Conservation (phyloP, 2,329 filamentous ascomycete genomes). For the Albophoma yamanashiensis region DNA sequence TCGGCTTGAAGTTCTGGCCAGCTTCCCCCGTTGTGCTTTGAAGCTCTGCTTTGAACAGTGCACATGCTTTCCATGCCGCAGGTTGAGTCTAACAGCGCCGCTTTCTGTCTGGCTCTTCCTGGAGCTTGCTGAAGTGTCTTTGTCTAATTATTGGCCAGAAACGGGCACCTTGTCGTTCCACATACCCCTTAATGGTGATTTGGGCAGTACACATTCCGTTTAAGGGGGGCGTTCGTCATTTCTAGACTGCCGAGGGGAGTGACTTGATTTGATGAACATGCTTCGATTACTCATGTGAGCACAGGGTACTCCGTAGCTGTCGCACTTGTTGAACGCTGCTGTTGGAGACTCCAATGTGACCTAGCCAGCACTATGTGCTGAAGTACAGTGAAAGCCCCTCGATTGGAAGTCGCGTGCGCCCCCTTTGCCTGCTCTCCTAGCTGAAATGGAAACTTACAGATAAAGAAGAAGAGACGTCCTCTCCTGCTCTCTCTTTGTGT, state of each 20-base stretch:
- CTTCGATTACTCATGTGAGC: background rate
- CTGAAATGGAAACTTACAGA: background rate
- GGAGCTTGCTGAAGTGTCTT: background rate
- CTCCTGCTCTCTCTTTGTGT: no score
- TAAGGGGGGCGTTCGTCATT: background rate
- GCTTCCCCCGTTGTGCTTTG: no score
- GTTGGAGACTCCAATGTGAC: no score
- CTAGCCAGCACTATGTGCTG: no score
- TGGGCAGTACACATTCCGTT: background rate
- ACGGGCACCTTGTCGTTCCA: background rate
- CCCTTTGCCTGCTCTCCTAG: background rate
- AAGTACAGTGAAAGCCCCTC: no score
- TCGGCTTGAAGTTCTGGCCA: no score
- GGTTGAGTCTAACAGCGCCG: no score
- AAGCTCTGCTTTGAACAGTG: background rate
- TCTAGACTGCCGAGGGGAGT: background rate
- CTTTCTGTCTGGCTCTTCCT: background rate
- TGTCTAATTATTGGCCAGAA: background rate
- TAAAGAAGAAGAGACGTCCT: background rate
- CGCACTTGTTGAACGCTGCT: background rate
- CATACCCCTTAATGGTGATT: background rate
- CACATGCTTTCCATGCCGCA: no score
- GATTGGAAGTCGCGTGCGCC: no score
- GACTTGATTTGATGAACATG: no score
- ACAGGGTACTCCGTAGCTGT: no score